Evolutionary conservation across 139 green algal genomes (phyloP).

Genomic region (Chlamydomonas eustigma): DNA sequence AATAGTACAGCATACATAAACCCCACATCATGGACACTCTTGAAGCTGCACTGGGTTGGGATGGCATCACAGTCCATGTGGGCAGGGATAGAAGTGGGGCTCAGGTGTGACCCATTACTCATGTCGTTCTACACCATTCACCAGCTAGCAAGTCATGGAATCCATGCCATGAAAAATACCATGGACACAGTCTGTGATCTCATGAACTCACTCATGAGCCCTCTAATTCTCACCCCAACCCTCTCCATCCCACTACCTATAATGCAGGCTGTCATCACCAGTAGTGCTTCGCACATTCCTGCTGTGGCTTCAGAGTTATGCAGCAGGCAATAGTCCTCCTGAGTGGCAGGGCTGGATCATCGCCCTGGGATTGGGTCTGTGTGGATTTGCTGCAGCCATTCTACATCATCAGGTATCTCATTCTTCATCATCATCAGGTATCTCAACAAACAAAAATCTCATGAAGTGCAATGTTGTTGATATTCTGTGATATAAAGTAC

Average conservation of each 20-base stretch:
- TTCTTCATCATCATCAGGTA: no score
- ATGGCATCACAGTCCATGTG: no score
- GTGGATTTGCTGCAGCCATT: conserved; percentile 48
- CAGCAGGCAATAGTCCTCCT: conserved; percentile 13
- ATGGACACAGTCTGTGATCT: neutral
- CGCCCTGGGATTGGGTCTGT: conserved; percentile 47
- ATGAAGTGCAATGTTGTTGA: no score
- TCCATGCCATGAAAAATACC: no score
- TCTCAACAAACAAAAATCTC: no score
- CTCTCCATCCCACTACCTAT: neutral
- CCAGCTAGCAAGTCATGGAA: no score
- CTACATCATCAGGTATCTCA: conserved; percentile 70
- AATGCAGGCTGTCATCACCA: conserved; percentile 51
- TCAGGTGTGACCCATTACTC: neutral
- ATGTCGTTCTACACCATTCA: neutral
- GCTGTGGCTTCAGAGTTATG: conserved; percentile 49
- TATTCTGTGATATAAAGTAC: no score
- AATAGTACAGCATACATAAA: neutral
- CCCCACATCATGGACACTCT: neutral
- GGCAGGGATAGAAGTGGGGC: neutral
- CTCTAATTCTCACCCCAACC: neutral
- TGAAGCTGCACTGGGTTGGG: neutral
- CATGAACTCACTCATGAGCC: neutral
- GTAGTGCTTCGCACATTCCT: conserved; percentile 71
- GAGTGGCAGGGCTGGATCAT: conserved; percentile 70